Conservation (phyloP, 2,329 filamentous ascomycete genomes). For the Furcasterigmium sp. region DNA sequence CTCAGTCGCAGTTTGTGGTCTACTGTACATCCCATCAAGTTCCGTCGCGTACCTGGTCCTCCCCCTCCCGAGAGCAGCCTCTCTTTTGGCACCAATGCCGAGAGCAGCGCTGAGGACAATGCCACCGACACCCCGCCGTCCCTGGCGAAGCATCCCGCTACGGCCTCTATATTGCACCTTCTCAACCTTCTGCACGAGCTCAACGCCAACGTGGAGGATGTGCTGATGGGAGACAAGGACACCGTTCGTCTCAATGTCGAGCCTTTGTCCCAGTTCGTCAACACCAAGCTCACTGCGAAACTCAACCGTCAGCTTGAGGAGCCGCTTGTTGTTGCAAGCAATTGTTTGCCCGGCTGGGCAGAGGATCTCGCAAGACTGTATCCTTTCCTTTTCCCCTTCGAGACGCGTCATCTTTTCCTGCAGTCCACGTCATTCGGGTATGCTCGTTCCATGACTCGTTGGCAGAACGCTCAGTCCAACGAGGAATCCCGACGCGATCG, state of each 20-base stretch:
- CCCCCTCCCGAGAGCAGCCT: constrained; percentile 70
- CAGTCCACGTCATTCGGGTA: constrained; percentile 99
- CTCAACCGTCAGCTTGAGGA: constrained; percentile 95
- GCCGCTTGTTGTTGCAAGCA: constrained; percentile 93
- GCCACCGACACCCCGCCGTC: constrained; percentile 67
- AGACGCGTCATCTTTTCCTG: constrained; percentile 92
- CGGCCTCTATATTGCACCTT: constrained; percentile 79
- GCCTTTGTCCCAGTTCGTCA: constrained; percentile 90
- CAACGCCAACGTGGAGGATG: constrained; percentile 89
- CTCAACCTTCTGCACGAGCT: constrained; percentile 88
- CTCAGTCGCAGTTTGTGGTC: constrained; percentile 81
- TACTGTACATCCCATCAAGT: constrained; percentile 84
- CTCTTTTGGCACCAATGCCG: constrained; percentile 47
- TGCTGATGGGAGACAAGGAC: constrained; percentile 73
- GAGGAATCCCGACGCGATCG: constrained; percentile 79
- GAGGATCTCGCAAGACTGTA: constrained; percentile 91
- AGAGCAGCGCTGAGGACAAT: constrained; percentile 46
- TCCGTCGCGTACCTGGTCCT: constrained; percentile 78
- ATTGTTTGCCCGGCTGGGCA: constrained; percentile 91
- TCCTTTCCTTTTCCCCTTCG: constrained; percentile 96
- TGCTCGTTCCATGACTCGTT: constrained; percentile 92
- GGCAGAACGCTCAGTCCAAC: constrained; percentile 84
- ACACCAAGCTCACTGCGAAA: constrained; percentile 96
- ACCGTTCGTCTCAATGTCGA: constrained; percentile 69
- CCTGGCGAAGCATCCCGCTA: constrained; percentile 75